These are phyloP conservation scores for Cadophora malorum DNA, from an alignment of 2,329 filamentous ascomycete species.

Conservation along the genomic window DNA sequence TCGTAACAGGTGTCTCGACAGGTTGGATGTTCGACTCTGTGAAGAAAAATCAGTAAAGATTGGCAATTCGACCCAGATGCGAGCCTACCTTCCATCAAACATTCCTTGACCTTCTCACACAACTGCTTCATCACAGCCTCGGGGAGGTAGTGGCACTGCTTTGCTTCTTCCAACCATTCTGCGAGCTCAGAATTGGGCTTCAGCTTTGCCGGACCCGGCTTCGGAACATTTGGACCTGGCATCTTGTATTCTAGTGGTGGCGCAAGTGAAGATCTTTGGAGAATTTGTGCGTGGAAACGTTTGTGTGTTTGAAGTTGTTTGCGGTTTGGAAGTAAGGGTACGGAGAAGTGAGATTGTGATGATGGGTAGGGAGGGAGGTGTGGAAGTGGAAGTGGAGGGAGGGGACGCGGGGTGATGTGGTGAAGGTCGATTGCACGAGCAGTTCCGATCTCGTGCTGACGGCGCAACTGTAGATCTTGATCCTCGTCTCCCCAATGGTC, in stretches of 20 bases:
- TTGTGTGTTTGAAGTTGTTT: background rate
- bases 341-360: background rate
- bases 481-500: slow-evolving; percentile 1
- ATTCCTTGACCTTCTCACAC: slow-evolving; percentile 98
- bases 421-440: background rate
- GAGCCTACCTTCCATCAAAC: slow-evolving; percentile 88
- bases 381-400: slow-evolving; percentile 16
- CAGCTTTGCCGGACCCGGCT: slow-evolving; percentile 88
- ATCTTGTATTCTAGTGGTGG: slow-evolving; percentile 17
- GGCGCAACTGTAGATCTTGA: background rate
- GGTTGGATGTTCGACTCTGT: slow-evolving; percentile 98
- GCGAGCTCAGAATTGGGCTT: slow-evolving; percentile 84
- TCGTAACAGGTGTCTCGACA: slow-evolving; percentile 93
- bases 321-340: background rate
- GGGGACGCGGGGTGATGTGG: slow-evolving; percentile 6
- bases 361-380: background rate
- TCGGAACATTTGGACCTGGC: slow-evolving; percentile 64
- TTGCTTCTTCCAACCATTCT: slow-evolving; percentile 96
- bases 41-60: slow-evolving; percentile 33
- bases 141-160: slow-evolving; percentile 95
- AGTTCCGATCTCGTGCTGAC: slow-evolving; percentile 2
- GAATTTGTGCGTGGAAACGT: background rate
- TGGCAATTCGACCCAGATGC: background rate
- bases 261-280: slow-evolving; percentile 7
- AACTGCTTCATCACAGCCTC: slow-evolving; percentile 98